phyloP scores from a whole-genome alignment of 2,329 filamentous ascomycete genomes.

The Monosporascus ibericus region DNA sequence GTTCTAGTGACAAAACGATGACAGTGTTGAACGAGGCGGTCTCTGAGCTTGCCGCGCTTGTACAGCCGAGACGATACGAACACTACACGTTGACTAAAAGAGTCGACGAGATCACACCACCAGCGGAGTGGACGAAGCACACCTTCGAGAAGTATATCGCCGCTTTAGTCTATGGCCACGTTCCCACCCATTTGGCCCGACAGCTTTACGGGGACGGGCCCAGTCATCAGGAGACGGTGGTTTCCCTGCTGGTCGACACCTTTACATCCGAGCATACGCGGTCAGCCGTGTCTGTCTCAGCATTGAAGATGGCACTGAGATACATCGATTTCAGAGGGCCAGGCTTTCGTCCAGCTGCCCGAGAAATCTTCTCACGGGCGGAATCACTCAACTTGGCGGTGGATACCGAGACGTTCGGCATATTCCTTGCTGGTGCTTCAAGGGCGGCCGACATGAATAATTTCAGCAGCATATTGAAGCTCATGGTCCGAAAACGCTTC shows the following conservation, averaged over 20 bases:
- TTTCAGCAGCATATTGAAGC: conserved; percentile 18
- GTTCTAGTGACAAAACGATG: conserved; percentile 11
- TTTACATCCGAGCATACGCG: conserved; percentile 19
- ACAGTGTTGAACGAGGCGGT: conserved; percentile 11
- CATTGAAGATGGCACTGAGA: conserved; percentile 22
- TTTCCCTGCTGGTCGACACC: conserved; percentile 15
- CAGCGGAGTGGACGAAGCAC: conserved; percentile 19
- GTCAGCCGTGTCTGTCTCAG: conserved; percentile 14
- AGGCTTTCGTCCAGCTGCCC: conserved; percentile 15
- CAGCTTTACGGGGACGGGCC: conserved; percentile 16
- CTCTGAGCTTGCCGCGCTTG: neutral
- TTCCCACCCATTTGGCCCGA: conserved; percentile 16
- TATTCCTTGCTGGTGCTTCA: conserved; percentile 18
- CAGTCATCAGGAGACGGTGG: conserved; percentile 21
- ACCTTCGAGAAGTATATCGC: conserved; percentile 24
- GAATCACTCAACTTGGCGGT: conserved; percentile 15
- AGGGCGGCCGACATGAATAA: conserved; percentile 17
- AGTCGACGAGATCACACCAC: conserved; percentile 19
- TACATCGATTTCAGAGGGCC: conserved; percentile 15
- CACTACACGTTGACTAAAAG: conserved; percentile 13
- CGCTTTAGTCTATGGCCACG: conserved; percentile 16
- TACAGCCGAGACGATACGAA: conserved; percentile 5
- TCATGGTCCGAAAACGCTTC: conserved; percentile 20
- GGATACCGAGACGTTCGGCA: conserved; percentile 19
- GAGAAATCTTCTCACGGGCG: conserved; percentile 15